Evolutionary conservation across 2,329 filamentous ascomycete genomes (phyloP).

Genomic region (Aureobasidium sp.): DNA sequence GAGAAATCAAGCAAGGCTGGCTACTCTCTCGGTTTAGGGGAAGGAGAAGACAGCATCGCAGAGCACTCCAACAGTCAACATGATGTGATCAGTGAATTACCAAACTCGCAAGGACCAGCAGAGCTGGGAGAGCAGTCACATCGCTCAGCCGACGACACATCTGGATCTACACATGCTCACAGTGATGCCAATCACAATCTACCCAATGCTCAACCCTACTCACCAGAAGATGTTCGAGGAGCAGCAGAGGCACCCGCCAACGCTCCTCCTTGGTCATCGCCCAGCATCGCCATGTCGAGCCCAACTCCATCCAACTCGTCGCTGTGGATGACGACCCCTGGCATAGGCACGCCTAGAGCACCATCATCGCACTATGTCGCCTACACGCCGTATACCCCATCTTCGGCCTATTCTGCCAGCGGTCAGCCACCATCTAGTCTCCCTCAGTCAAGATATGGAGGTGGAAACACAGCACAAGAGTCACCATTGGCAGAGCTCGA

Average conservation of each 20-base stretch:
- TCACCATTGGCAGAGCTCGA: conserved; percentile 2
- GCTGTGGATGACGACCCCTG: not conserved
- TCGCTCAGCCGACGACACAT: not conserved
- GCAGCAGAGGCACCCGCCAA: conserved; percentile 3
- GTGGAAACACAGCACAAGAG: not conserved
- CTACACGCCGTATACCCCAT: conserved; percentile 1
- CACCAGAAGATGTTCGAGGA: conserved; percentile 3
- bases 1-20: not conserved
- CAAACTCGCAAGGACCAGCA: not conserved
- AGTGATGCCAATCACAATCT: not conserved
- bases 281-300: not conserved
- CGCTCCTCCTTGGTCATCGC: not conserved
- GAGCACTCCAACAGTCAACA: not conserved
- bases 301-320: conserved; percentile 9
- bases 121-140: not conserved
- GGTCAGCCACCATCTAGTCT: conserved; percentile 13
- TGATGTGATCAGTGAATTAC: not conserved
- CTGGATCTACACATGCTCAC: not conserved
- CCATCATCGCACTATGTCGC: not conserved
- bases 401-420: not conserved
- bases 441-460: not conserved
- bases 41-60: not conserved
- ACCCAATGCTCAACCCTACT: not conserved
- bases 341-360: not conserved
- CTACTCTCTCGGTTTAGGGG: not conserved